These are phyloP conservation scores for Saccharomyces hybrid DNA, from an alignment of 1,139 yeast genomes.

Conservation along the genomic window DNA sequence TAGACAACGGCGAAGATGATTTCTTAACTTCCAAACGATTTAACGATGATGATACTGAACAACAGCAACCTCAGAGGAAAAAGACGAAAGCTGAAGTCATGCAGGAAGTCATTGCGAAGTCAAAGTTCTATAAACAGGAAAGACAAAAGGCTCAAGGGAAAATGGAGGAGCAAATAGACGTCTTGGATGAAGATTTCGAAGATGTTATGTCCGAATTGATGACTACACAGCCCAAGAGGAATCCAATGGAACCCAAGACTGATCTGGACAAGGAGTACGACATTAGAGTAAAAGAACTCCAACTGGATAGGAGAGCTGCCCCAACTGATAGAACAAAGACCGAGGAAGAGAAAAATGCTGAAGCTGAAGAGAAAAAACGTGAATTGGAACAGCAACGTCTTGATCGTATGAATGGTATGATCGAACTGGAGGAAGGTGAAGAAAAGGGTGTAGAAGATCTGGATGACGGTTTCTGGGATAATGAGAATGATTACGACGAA, in stretches of 20 bases:
- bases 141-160: slow-evolving; percentile 73
- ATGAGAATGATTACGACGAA: slow-evolving; percentile 44
- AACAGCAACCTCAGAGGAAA: slow-evolving; percentile 45
- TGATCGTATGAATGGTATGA: slow-evolving; percentile 76
- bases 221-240: slow-evolving; percentile 22
- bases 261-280: slow-evolving; percentile 47
- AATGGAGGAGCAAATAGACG: slow-evolving; percentile 62
- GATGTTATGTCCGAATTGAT: slow-evolving; percentile 63
- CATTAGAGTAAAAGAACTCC: slow-evolving; percentile 65
- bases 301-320: slow-evolving; percentile 77
- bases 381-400: slow-evolving; percentile 69
- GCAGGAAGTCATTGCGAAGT: slow-evolving; percentile 94
- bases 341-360: slow-evolving; percentile 70
- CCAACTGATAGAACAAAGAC: slow-evolving; percentile 97
- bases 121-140: slow-evolving; percentile 81
- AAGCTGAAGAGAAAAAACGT: slow-evolving; percentile 57
- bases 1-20: slow-evolving; percentile 36
- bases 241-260: slow-evolving; percentile 16
- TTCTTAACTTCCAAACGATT: slow-evolving; percentile 7
- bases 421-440: slow-evolving; percentile 39
- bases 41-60: slow-evolving; percentile 39
- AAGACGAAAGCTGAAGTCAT: slow-evolving; percentile 91
- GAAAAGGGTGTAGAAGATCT: slow-evolving; percentile 64
- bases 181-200: slow-evolving; percentile 69
- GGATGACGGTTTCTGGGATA: slow-evolving; percentile 45